phyloP scores from a whole-genome alignment of 2,329 filamentous ascomycete genomes.

The Sphaerostilbella broomeana region DNA sequence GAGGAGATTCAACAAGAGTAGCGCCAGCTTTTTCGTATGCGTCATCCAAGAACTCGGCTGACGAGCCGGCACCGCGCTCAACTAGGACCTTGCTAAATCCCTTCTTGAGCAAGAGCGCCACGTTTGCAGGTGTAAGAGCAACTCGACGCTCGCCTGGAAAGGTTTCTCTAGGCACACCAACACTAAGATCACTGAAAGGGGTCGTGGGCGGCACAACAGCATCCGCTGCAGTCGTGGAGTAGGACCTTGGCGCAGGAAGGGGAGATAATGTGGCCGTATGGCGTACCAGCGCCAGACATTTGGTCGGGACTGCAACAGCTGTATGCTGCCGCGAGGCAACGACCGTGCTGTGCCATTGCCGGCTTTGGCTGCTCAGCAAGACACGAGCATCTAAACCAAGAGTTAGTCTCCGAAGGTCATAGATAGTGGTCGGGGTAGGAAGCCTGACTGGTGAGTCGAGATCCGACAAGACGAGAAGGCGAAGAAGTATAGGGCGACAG shows the following conservation, averaged over 20 bases:
- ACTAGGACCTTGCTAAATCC: constrained; percentile 72
- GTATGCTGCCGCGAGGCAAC: constrained; percentile 23
- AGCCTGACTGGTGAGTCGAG: constrained; percentile 21
- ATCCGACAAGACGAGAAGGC: constrained; percentile 21
- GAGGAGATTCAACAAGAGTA: constrained; percentile 61
- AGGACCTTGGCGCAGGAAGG: constrained; percentile 22
- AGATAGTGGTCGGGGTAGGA: too few relatives aligned
- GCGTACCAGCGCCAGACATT: constrained; percentile 33
- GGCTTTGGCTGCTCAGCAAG: constrained; percentile 21
- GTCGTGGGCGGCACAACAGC: constrained; percentile 36
- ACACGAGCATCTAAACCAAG: constrained; percentile 16
- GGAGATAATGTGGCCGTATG: constrained; percentile 26
- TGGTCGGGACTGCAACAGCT: constrained; percentile 23
- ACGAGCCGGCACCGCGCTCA: constrained; percentile 70
- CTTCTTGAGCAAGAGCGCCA: constrained; percentile 75
- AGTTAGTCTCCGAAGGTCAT: neutral
- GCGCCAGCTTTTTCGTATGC: constrained; percentile 75
- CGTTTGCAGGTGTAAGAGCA: constrained; percentile 78
- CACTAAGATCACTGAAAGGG: constrained; percentile 65
- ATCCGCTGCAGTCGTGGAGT: constrained; percentile 31
- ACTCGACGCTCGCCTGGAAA: constrained; percentile 74
- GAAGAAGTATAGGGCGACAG: constrained; percentile 18
- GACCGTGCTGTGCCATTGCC: constrained; percentile 35
- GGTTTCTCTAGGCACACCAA: constrained; percentile 76
- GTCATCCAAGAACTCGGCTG: constrained; percentile 70